These are phyloP conservation scores for Magnolia changhungtana DNA, from an alignment of 164 flowering plant genomes.

Conservation along the genomic window DNA sequence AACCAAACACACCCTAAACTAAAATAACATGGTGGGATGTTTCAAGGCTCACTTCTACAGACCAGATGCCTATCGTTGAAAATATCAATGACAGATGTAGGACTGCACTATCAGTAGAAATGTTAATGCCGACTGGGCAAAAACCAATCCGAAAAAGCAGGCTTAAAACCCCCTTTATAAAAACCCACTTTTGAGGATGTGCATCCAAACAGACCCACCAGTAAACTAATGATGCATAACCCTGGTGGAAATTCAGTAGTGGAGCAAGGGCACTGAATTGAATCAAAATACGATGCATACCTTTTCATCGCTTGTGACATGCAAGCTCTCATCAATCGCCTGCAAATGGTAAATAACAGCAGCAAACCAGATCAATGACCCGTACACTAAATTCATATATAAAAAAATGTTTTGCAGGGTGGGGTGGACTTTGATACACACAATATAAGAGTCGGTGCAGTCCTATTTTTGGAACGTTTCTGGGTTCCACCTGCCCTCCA, in stretches of 20 bases:
- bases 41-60: neutral
- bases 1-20: too few species aligned
- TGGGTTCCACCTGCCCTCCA: neutral
- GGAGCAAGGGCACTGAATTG: neutral
- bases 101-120: too few species aligned
- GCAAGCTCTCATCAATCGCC: constrained; percentile 73
- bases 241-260: neutral
- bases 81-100: neutral
- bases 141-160: too few species aligned
- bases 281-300: constrained; percentile 26
- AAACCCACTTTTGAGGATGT: too few species aligned
- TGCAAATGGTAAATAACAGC: constrained; percentile 30
- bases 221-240: too few species aligned
- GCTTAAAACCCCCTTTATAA: too few species aligned
- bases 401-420: neutral
- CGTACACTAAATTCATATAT: neutral
- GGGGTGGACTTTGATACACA: neutral
- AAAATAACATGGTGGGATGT: neutral
- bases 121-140: too few species aligned
- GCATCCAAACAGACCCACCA: too few species aligned
- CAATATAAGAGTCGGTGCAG: too few species aligned
- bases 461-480: neutral
- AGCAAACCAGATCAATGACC: neutral
- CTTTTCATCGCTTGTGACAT: constrained; percentile 80
- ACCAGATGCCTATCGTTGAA: neutral